Evolutionary conservation across 306 rosid species (phyloP).

Genomic region (Spatholobus suberectus): DNA sequence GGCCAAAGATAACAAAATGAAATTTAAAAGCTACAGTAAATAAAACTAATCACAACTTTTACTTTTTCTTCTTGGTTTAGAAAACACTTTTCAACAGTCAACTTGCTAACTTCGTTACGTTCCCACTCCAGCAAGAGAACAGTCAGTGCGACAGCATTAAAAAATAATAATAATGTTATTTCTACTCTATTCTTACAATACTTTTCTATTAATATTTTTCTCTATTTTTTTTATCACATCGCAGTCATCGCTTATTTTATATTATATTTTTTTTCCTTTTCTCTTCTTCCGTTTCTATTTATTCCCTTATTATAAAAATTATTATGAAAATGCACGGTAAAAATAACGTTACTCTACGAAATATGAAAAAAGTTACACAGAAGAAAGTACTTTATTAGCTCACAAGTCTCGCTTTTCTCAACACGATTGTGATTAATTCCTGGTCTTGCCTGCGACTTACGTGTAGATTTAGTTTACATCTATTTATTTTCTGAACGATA

Average conservation of each 20-base stretch:
- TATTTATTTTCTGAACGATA: not conserved
- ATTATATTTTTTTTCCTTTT: not conserved
- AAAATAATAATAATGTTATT: too few relatives aligned
- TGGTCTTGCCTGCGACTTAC: slow-evolving; percentile 10
- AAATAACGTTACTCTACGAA: not conserved
- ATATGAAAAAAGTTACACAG: slow-evolving; percentile 3
- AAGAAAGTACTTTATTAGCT: slow-evolving; percentile 27
- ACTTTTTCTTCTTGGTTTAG: slow-evolving; percentile 36
- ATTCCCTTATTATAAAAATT: not conserved
- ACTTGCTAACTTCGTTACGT: slow-evolving; percentile 46
- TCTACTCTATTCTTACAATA: too few relatives aligned
- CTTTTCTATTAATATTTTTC: too few relatives aligned
- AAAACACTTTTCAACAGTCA: slow-evolving; percentile 41
- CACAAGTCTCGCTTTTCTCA: slow-evolving; percentile 34
- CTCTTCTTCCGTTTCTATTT: too few relatives aligned
- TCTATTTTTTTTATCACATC: not conserved
- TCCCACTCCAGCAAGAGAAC: slow-evolving; percentile 40
- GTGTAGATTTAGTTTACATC: slow-evolving; percentile 18
- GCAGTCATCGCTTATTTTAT: not conserved
- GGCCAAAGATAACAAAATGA: slow-evolving; percentile 45
- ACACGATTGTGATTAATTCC: slow-evolving; percentile 27
- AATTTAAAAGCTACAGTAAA: slow-evolving; percentile 22
- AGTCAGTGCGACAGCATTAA: slow-evolving; percentile 25
- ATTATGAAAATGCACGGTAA: not conserved
- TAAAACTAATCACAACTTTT: slow-evolving; percentile 43